Base-by-base conservation (phyloP, 2,329 filamentous ascomycete species). In the Canariomyces notabilis region DNA sequence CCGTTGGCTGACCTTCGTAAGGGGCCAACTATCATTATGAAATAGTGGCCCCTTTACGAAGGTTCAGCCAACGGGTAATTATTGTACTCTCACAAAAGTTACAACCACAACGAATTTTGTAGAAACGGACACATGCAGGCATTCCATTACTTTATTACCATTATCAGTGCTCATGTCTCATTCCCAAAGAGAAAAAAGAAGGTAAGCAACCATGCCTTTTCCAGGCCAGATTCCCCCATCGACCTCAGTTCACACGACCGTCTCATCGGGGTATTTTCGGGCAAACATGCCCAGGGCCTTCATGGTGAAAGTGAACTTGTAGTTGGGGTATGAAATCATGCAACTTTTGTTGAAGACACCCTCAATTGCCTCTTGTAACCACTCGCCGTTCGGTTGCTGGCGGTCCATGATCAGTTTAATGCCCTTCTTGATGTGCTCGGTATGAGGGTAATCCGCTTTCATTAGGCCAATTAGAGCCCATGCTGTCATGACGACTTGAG, bases 321-420 rank as follows among this genome's bases (percentile, higher is more conserved):
- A 98, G 73, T 98, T 98, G 35, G 91, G 91, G 62, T 98, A 98
- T 1, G 89, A 93, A 55, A 98, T 98, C 89, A 96, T 97, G 74
- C 91, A 97, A 60, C 84, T 93, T 73, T 96, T 95, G 70, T 98
- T 98, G 70, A 98, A 98, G 9, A 98, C 93, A 2, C 93, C 93
- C 66, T 98, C 93, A 58, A 98, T 97, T 1, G 86, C 84, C 67
- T 97, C 93, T 64, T 96, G 90, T 56, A 87, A 64, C 93, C 93
- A 98, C 70, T 96, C 90, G 26, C 93, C 93, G 61, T 95, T 95
- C 2, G 73, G 63, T 65, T 89, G 83, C 70, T 98, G 93, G 39
- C 91, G 79, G 22, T 76, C 70, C 83, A 96, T 91, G 52, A 98
- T 78, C 58, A 98, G 72, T 63, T 77, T 79, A 60, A 96, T 74